phyloP scores from a whole-genome alignment of 2,329 filamentous ascomycete species.

The Xylariaceae sp. region DNA sequence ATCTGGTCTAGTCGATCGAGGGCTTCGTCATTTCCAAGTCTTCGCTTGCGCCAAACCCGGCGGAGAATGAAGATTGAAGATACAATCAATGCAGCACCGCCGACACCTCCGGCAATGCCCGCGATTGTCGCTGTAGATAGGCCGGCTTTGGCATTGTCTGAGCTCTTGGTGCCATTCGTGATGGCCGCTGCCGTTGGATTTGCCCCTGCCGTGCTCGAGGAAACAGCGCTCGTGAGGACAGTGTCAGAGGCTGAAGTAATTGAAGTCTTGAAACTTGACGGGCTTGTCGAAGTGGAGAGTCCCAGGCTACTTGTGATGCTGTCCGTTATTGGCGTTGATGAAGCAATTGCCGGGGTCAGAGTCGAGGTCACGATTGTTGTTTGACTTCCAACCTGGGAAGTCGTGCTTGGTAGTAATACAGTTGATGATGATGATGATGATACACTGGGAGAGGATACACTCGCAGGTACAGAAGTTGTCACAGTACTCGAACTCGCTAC shows the following conservation, averaged over 20 bases:
- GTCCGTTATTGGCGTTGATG: constrained; percentile 21
- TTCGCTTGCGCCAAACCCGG: constrained; percentile 30
- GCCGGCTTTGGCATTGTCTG: constrained; percentile 10
- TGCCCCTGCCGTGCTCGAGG: constrained; percentile 2
- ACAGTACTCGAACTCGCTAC: constrained; percentile 7
- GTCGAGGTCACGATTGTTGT: constrained; percentile 25
- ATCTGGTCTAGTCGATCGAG: constrained; percentile 26
- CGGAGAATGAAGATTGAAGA: constrained; percentile 26
- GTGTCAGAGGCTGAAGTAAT: not conserved
- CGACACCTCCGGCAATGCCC: constrained; percentile 31
- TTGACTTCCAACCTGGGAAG: constrained; percentile 6
- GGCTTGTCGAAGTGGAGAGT: constrained; percentile 10
- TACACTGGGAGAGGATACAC: constrained; percentile 4
- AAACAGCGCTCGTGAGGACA: not conserved
- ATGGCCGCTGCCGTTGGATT: constrained; percentile 1
- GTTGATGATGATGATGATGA: not conserved
- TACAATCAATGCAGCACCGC: constrained; percentile 25
- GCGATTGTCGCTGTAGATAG: constrained; percentile 26
- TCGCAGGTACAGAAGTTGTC: constrained; percentile 3
- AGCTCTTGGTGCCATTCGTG: constrained; percentile 8
- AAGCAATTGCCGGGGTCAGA: constrained; percentile 14
- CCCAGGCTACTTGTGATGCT: constrained; percentile 23
- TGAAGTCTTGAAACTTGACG: constrained; percentile 5
- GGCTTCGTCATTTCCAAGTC: constrained; percentile 28
- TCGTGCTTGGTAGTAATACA: constrained; percentile 8